Percentiles rank a stretch among this genome's conserved stretches.
Conservation (phyloP, 345 rosid species). For the Citrus trifoliata region DNA sequence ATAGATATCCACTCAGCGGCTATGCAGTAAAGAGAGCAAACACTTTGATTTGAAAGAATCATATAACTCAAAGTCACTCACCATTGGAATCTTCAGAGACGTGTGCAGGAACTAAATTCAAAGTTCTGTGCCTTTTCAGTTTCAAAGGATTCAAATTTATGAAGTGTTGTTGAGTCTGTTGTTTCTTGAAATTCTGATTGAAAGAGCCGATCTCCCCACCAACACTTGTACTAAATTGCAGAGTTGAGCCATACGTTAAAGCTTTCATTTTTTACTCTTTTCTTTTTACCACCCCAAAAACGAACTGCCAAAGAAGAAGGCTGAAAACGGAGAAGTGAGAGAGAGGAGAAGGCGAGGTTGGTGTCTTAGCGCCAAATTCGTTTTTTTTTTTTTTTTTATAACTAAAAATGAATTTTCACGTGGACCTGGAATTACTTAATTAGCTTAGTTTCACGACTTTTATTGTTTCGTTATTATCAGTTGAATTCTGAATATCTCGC, state of each 20-base stretch:
- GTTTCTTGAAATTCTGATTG: background rate
- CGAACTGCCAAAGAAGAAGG: background rate
- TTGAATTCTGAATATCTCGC: too few relatives aligned
- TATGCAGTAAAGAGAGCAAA: background rate
- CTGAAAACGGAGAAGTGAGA: background rate
- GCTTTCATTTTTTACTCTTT: background rate
- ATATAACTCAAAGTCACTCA: background rate
- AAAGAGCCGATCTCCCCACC: background rate
- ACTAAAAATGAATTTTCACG: too few relatives aligned
- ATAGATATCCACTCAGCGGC: background rate
- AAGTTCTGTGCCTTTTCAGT: background rate
- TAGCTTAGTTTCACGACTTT: too few relatives aligned
- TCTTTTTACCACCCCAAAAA: background rate
- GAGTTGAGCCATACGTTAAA: background rate
- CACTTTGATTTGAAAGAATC: background rate
- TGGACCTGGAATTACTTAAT: too few relatives aligned
- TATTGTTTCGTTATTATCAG: too few relatives aligned
- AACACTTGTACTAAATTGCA: background rate
- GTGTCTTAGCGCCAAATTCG: background rate
- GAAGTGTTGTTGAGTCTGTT: background rate
- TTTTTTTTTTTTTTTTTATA: too few relatives aligned
- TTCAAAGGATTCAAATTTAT: background rate
- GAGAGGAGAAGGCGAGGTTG: background rate
- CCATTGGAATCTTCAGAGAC: background rate
- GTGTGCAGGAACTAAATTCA: background rate